These are phyloP conservation scores for Phytophthora cactorum DNA, from an alignment of 352 stramenopile genomes.

Conservation along the genomic window DNA sequence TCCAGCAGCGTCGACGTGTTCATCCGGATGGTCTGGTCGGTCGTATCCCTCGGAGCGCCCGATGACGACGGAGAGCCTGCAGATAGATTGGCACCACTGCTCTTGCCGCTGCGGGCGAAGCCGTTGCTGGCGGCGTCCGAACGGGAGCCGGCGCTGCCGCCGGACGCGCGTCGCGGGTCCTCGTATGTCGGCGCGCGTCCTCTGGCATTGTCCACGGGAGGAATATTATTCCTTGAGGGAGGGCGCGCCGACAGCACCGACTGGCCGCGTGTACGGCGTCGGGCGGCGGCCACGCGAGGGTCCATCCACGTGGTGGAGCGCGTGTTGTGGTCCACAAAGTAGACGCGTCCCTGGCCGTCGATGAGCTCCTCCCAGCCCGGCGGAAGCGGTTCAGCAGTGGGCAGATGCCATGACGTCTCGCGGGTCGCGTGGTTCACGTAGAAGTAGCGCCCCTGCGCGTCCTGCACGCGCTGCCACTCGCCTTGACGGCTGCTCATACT, in stretches of 20 bases:
- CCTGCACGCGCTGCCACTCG: conserved; percentile 80
- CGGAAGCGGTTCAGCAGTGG: conserved; percentile 69
- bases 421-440: conserved; percentile 87
- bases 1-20: conserved; percentile 39
- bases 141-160: conserved; percentile 18
- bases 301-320: conserved; percentile 84
- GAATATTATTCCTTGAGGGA: conserved; percentile 6
- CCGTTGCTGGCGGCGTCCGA: conserved; percentile 26
- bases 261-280: conserved; percentile 25
- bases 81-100: conserved; percentile 28
- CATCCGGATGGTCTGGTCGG: conserved; percentile 29
- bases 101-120: conserved; percentile 22
- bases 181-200: conserved; percentile 31
- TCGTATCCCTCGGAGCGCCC: not conserved
- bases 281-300: conserved; percentile 52
- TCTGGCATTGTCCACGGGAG: not conserved
- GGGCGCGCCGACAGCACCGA: conserved; percentile 22
- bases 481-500: conserved; percentile 43
- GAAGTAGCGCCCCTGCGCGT: conserved; percentile 85
- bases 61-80: conserved; percentile 26
- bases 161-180: conserved; percentile 18
- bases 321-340: conserved; percentile 87
- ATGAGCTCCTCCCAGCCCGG: conserved; percentile 83
- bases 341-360: conserved; percentile 73
- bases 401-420: conserved; percentile 86